Percentiles rank a stretch among this genome's conserved stretches.
These are phyloP conservation scores for Kwoniella dendrophila DNA, from an alignment of 768 basidiomycete genomes.

Conservation along the genomic window DNA sequence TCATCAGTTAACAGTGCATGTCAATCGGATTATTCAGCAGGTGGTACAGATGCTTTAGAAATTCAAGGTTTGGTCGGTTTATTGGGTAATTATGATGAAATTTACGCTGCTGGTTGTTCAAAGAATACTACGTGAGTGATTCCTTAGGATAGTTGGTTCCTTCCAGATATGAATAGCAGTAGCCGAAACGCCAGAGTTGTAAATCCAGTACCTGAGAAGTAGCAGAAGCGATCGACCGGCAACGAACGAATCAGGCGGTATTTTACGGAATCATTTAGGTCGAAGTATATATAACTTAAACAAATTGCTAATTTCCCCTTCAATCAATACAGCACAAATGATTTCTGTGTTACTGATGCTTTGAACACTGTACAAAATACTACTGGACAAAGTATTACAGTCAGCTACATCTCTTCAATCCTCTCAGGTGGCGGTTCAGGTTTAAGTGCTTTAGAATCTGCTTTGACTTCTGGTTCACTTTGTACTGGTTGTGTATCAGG, in stretches of 20 bases:
- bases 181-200: no score
- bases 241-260: no score
- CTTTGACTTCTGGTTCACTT: conserved; percentile 38
- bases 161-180: no score
- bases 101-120: conserved; percentile 50
- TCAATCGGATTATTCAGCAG: conserved; percentile 38
- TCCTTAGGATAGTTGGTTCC: no score
- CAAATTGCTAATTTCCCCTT: no score
- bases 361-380: conserved; percentile 48
- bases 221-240: no score
- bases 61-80: conserved; percentile 38
- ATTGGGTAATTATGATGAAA: conserved; percentile 41
- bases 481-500: conserved; percentile 55
- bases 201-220: no score
- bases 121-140: conserved; percentile 48
- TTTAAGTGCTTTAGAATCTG: conserved; percentile 17
- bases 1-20: conserved; percentile 38
- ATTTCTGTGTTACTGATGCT: conserved; percentile 52
- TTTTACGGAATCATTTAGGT: no score
- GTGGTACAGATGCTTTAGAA: conserved; percentile 35
- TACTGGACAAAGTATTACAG: conserved; percentile 38
- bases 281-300: no score
- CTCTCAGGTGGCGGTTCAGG: conserved; percentile 31
- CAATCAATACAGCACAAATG: conserved; percentile 39
- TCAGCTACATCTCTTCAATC: conserved; percentile 41